Conservation (phyloP, 768 basidiomycete species). For the Termitomyces sp. region DNA sequence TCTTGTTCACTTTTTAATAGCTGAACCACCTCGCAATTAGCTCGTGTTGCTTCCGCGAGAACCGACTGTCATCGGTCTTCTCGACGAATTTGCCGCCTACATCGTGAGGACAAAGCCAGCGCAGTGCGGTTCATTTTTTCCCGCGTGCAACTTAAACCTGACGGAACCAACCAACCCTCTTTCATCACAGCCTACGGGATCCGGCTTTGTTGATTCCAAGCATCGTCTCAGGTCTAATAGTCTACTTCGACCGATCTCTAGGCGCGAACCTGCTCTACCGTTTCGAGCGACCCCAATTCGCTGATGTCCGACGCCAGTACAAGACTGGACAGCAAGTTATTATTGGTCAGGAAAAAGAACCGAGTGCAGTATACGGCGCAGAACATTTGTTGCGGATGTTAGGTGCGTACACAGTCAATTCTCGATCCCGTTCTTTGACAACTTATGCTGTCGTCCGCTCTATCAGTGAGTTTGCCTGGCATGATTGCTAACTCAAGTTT, state of each 20-base stretch:
- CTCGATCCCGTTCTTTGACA: not conserved
- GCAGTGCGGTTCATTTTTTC: constrained; percentile 32
- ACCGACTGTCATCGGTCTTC: constrained; percentile 74
- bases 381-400: constrained; percentile 92
- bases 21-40: constrained; percentile 33
- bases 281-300: constrained; percentile 93
- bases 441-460: not conserved
- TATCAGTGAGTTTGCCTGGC: constrained; percentile 81
- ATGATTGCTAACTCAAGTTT: constrained; percentile 90
- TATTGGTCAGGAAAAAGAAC: constrained; percentile 71
- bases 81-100: constrained; percentile 74
- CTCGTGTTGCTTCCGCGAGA: constrained; percentile 78
- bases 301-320: constrained; percentile 67
- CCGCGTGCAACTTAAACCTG: not conserved
- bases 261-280: constrained; percentile 91
- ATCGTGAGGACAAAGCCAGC: constrained; percentile 46
- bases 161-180: not conserved
- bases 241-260: constrained; percentile 92
- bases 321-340: constrained; percentile 71
- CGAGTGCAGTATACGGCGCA: constrained; percentile 90
- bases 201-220: constrained; percentile 71
- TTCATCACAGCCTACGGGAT: constrained; percentile 53
- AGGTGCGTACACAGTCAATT: constrained; percentile 46
- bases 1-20: not conserved
- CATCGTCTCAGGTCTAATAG: constrained; percentile 77